Base-by-base conservation (phyloP, 352 stramenopile species). In the Globisporangium irregulare region DNA sequence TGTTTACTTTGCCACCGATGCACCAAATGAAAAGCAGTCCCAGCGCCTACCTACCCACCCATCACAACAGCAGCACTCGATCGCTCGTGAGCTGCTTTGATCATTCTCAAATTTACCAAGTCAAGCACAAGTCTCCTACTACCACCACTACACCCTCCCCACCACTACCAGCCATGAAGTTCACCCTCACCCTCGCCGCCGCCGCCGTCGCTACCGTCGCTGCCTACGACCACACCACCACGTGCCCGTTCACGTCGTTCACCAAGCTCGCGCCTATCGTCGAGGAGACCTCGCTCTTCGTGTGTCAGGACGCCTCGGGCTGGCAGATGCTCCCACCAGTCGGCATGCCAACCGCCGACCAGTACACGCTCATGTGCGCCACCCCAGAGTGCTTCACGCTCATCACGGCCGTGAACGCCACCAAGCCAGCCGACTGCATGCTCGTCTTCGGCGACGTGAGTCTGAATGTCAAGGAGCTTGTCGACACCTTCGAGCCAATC, bases 121-220 rank as follows among this genome's bases (percentile, higher is more conserved):
- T 46, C 38, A 46, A 46, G 38, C 38, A 46, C 38, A 46, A 46
- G 38, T 46, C 1, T 46, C 38, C 12, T 7, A 46, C 12, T 14
- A 15, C 34, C 10, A 10, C 34, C 59, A 64, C 27, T 1, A 27
- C 25, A 27, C 7, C 12, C 41, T 56, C 29, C 9, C 48, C 14
- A 43, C 29, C 62, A 22, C 48, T 22, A 41, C 0, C 32, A 32
- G 56, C 34, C 43, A 67, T 67, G 62, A 46, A 67, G 62, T 67
- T 67, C 50, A 32, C 20, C 14, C 34, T 57, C 36, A n/a, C 24
- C 53, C 32, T 64, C 55, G 53, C 51, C 54, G 64, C 64, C 64
- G 64, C 27, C 29, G 43, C 55, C 36, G 20, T 69, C 64, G 41
- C 20, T n/a, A 32, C 41, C 25, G 64, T 34, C 24, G 63, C 54